Evolutionary conservation across 2,329 filamentous ascomycete genomes (phyloP), one percentile per base, ranked within the genome.

Genomic region (Beauveria bassiana): DNA sequence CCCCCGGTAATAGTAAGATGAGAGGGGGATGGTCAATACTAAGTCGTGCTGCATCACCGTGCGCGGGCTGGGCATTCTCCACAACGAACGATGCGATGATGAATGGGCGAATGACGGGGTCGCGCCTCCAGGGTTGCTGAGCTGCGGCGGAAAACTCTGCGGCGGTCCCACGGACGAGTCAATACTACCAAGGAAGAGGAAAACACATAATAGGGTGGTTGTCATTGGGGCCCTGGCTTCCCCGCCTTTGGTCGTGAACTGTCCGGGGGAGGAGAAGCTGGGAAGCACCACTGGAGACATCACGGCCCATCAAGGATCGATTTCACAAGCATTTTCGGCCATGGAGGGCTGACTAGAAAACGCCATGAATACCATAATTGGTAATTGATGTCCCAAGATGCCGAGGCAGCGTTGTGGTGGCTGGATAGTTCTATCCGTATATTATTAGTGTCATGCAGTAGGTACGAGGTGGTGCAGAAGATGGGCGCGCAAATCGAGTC

Each of bases 301-400:
- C 38, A 52, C 46, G 18, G 38, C 47, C 57, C 45, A 52, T 40
- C 34, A 28, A 10, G 5, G 8, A 50, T 46, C 26, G 46, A 59
- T 43, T 60, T 60, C 57, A 60, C 57, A 22, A 60, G 57, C 57
- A 45, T 46, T 60, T 60, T 24, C 31, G 34, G 38, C 16, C 22
- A 42, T 34, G 5, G 16, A 38, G 5, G 24, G 49, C 34, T 49
- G 49, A 60, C 49, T 38, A 53, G 31, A 46, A 45, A 60, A 18
- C 57, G 57, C 57, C 57, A 34, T 45, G 47, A 51, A 53, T 53
- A 38, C 57, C 34, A 40, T 6, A 46, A 31, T 38, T 18, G 57
- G 57, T 9, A 60, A 60, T 46, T 60, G 57, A 60, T 60, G 16
- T 38, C 28, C 49, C 16, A 24, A 46, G 31, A 53, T 43, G 49